Conservation (phyloP, 495 filamentous ascomycete genomes). For the Baudoinia panamericana region DNA sequence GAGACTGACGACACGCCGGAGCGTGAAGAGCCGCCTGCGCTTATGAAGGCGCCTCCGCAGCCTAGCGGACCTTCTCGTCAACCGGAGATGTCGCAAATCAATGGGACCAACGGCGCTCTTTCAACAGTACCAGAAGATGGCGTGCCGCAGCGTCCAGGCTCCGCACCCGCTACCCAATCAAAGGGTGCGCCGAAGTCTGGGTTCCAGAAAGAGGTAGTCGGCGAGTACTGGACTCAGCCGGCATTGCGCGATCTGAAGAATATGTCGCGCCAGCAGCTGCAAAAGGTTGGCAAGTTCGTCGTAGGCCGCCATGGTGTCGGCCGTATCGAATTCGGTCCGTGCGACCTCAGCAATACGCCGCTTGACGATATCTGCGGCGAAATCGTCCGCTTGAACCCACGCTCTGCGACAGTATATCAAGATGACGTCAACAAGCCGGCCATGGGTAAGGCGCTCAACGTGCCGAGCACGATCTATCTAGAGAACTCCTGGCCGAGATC, state of each 20-base stretch:
- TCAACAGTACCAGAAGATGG: conserved; percentile 65
- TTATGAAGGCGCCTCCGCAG: conserved; percentile 32
- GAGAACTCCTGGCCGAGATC: conserved; percentile 83
- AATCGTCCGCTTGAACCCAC: conserved; percentile 59
- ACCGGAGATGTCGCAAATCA: conserved; percentile 62
- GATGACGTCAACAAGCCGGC: conserved; percentile 60
- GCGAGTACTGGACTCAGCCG: conserved; percentile 78
- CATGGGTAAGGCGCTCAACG: conserved; percentile 76
- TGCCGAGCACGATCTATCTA: conserved; percentile 70
- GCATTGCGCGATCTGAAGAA: conserved; percentile 52
- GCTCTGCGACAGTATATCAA: conserved; percentile 77
- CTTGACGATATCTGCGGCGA: conserved; percentile 57
- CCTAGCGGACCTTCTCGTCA: conserved; percentile 31
- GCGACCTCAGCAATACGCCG: conserved; percentile 62
- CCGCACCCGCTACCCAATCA: conserved; percentile 15
- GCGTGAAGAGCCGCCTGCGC: conserved; percentile 15
- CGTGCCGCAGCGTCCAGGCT: conserved; percentile 22
- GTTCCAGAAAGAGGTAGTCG: conserved; percentile 40
- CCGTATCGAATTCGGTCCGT: conserved; percentile 63
- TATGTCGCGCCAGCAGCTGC: conserved; percentile 60
- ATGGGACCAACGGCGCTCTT: conserved; percentile 45
- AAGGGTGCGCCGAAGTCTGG: conserved; percentile 1
- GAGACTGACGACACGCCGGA: conserved; percentile 18
- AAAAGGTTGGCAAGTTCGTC: conserved; percentile 54
- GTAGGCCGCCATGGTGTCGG: conserved; percentile 75